These are phyloP conservation scores for Protostelium mycophagum DNA, from an alignment of 78 protist genomes.

Conservation along the genomic window DNA sequence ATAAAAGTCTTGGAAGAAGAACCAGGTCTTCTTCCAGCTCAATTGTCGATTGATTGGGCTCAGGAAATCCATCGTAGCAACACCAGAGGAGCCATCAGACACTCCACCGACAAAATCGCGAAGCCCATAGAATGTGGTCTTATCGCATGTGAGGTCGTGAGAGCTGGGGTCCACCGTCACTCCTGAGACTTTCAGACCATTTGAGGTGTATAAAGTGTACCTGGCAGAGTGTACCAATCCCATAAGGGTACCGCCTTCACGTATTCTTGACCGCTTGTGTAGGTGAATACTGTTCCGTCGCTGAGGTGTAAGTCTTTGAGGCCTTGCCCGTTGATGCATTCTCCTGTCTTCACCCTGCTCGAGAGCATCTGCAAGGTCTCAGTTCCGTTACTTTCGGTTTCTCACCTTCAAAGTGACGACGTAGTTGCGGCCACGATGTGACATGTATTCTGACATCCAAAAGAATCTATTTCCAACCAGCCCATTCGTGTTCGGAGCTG, in stretches of 20 bases:
- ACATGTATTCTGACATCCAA: neutral
- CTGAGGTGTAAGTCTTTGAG: neutral
- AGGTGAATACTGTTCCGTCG: neutral
- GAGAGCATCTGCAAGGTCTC: neutral
- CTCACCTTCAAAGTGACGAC: neutral
- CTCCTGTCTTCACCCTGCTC: neutral
- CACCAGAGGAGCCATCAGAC: neutral
- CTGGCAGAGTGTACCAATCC: neutral
- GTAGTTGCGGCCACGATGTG: neutral
- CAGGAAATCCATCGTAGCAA: neutral
- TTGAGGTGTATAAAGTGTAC: neutral
- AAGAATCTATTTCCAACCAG: neutral
- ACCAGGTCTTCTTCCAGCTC: neutral
- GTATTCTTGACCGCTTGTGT: neutral
- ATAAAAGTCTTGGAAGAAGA: neutral
- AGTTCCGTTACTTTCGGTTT: neutral
- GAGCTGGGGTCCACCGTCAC: neutral
- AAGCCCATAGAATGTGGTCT: neutral
- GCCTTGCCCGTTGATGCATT: neutral
- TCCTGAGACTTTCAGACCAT: neutral
- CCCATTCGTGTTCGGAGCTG: neutral
- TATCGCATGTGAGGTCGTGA: neutral
- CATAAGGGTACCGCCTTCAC: neutral
- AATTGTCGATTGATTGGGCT: neutral
- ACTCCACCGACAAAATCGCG: neutral